phyloP scores from a whole-genome alignment of 2,329 filamentous ascomycete species.

The Xylariomycetidae sp. region DNA sequence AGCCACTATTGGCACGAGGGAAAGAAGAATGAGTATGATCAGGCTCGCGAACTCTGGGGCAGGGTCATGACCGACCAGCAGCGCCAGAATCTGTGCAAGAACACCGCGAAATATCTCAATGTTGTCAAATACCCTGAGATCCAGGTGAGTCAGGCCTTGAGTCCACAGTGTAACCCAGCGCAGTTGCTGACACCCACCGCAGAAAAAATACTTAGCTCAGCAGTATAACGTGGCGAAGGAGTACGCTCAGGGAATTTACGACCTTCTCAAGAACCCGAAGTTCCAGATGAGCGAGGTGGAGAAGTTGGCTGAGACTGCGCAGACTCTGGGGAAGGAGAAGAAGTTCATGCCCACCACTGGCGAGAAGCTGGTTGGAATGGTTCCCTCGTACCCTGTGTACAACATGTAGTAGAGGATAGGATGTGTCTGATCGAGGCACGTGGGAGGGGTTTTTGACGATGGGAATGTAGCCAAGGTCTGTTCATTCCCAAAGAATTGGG shows the following conservation, averaged over 20 bases:
- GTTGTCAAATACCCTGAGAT: slow-evolving; percentile 37
- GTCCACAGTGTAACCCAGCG: neutral
- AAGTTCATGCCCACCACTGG: slow-evolving; percentile 35
- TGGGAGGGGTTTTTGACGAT: too few relatives aligned
- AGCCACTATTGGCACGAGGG: slow-evolving; percentile 50
- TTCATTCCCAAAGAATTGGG: too few relatives aligned
- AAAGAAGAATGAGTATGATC: slow-evolving; percentile 45
- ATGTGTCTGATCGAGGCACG: too few relatives aligned
- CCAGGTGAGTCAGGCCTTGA: slow-evolving; percentile 24
- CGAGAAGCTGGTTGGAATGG: slow-evolving; percentile 33
- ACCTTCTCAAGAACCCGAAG: slow-evolving; percentile 20
- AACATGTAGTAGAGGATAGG: too few relatives aligned
- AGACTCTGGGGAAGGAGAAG: slow-evolving; percentile 37
- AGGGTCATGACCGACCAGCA: slow-evolving; percentile 40
- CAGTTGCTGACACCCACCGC: neutral
- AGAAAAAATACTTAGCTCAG: slow-evolving; percentile 45
- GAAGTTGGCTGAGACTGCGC: slow-evolving; percentile 35
- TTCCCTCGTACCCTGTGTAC: slow-evolving; percentile 28
- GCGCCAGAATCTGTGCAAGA: slow-evolving; percentile 39
- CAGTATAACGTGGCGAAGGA: slow-evolving; percentile 41
- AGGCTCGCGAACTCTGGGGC: slow-evolving; percentile 41
- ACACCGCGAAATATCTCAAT: slow-evolving; percentile 40
- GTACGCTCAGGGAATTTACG: slow-evolving; percentile 32
- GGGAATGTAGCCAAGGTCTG: too few relatives aligned
- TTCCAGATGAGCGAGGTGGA: slow-evolving; percentile 41